phyloP scores from a whole-genome alignment of 257 asterid genomes.

The Salvia rosmarinus region DNA sequence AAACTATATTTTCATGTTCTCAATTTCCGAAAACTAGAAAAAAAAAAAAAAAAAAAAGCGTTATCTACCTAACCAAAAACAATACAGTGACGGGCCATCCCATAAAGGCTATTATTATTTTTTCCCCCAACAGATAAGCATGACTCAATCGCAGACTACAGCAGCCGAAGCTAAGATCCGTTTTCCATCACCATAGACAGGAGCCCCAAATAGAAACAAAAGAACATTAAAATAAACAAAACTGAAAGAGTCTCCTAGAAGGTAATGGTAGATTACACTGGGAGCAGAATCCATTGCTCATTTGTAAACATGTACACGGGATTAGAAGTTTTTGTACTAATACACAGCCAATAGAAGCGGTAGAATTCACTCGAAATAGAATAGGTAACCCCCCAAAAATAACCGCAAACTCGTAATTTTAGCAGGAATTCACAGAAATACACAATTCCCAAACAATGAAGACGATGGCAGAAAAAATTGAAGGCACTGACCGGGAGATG shows the following conservation, averaged over 20 bases:
- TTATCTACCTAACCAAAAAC: too few species aligned
- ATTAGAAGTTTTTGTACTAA: neutral
- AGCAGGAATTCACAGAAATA: neutral
- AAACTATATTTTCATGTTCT: neutral
- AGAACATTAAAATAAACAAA: neutral
- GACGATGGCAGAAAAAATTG: neutral
- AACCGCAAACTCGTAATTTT: neutral
- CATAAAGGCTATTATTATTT: neutral
- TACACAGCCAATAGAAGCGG: neutral
- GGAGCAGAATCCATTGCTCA: neutral
- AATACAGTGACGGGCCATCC: too few species aligned
- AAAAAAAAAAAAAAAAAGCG: neutral
- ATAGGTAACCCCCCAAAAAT: neutral
- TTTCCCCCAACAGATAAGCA: neutral
- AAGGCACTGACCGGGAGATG: slow-evolving; percentile 71
- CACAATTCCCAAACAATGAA: neutral
- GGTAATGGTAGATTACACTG: neutral
- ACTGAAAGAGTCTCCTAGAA: neutral
- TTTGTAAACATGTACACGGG: neutral
- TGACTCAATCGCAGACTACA: neutral
- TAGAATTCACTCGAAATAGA: neutral
- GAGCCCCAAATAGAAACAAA: neutral
- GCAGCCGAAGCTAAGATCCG: neutral
- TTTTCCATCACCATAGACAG: neutral
- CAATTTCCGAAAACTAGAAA: neutral